These are phyloP conservation scores for Kodamaea leandrae DNA, from an alignment of 805 yeast species.

Conservation along the genomic window DNA sequence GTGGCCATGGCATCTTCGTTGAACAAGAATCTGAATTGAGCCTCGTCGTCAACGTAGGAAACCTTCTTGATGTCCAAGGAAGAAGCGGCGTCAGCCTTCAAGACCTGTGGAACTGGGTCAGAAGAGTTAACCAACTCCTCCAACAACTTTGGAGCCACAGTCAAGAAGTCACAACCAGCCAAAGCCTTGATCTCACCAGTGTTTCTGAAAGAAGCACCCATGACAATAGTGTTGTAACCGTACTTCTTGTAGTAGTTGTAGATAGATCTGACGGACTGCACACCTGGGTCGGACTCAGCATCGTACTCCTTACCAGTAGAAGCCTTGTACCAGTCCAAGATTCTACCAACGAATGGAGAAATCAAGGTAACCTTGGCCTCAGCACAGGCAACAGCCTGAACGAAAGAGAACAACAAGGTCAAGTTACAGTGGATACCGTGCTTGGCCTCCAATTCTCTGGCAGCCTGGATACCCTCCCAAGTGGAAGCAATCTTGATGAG, in stretches of 20 bases:
- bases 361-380: constrained; percentile 95
- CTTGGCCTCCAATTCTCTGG: constrained; percentile 87
- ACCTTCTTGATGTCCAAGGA: constrained; percentile 58
- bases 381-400: constrained; percentile 98
- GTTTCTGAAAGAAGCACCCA: constrained; percentile 99
- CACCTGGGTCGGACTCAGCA: constrained; percentile 92
- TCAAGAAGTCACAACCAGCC: constrained; percentile 95
- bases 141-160: constrained; percentile 89
- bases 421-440: constrained; percentile 92
- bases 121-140: constrained; percentile 80
- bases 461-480: constrained; percentile 99
- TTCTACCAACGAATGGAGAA: constrained; percentile 99
- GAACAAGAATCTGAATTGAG: constrained; percentile 82
- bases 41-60: constrained; percentile 78
- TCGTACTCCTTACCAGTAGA: constrained; percentile 84
- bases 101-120: constrained; percentile 76
- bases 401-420: constrained; percentile 91
- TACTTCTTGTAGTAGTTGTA: constrained; percentile 97
- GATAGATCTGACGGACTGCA: constrained; percentile 78
- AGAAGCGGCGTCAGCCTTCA: constrained; percentile 59
- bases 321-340: constrained; percentile 97
- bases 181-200: constrained; percentile 90
- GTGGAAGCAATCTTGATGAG: constrained; percentile 97
- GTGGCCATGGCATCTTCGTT: constrained; percentile 99
- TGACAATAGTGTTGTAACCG: constrained; percentile 95